Conservation (phyloP, 2,329 filamentous ascomycete species). For the Sporothrix pseudoabietina region DNA sequence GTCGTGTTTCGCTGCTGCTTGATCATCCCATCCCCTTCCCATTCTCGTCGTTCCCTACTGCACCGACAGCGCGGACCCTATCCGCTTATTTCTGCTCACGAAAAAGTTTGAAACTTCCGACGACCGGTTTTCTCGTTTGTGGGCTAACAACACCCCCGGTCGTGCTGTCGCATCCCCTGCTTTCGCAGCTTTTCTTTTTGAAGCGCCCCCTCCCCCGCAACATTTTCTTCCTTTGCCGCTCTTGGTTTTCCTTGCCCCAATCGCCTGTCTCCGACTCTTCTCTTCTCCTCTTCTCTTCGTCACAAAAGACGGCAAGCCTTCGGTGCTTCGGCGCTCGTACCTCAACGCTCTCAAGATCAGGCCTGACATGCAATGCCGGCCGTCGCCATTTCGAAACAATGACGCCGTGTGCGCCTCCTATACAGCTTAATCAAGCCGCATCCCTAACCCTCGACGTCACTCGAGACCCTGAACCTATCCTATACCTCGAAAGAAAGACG, state of each 20-base stretch:
- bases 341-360: background rate
- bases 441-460: slow-evolving; percentile 19
- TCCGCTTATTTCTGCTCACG: slow-evolving; percentile 16
- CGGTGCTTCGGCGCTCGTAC: slow-evolving; percentile 11
- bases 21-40: background rate
- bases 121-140: slow-evolving; percentile 23
- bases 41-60: background rate
- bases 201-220: slow-evolving; percentile 22
- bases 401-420: slow-evolving; percentile 48
- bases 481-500: background rate
- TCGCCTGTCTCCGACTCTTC: background rate
- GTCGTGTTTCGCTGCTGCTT: slow-evolving; percentile 23
- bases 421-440: slow-evolving; percentile 39
- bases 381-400: slow-evolving; percentile 46
- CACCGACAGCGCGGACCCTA: slow-evolving; percentile 17
- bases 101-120: slow-evolving; percentile 23
- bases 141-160: slow-evolving; percentile 26
- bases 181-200: background rate
- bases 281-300: background rate
- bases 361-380: slow-evolving; percentile 40
- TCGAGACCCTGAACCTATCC: slow-evolving; percentile 4
- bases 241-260: background rate
- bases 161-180: slow-evolving; percentile 11
- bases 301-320: background rate
- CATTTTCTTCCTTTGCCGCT: slow-evolving; percentile 24